These are phyloP conservation scores for Cinnamomum chago DNA, from an alignment of 164 flowering plant genomes.

Conservation along the genomic window DNA sequence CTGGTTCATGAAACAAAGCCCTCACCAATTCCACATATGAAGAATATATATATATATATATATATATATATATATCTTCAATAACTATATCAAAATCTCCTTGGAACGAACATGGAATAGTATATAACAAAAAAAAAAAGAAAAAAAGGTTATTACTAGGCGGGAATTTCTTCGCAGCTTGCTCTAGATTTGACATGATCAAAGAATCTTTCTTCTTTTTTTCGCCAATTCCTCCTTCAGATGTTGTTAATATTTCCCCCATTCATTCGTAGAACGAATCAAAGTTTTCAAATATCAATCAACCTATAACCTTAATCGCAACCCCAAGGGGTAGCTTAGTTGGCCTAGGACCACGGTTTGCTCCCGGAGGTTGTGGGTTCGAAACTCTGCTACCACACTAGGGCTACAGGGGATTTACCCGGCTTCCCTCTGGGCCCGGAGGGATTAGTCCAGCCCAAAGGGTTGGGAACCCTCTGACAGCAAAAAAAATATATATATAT, in stretches of 20 bases:
- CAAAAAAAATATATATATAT: too few relatives aligned
- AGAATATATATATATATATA: too few relatives aligned
- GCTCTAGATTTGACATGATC: neutral
- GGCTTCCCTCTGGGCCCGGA: too few relatives aligned
- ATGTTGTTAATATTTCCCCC: neutral
- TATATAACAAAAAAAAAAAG: too few relatives aligned
- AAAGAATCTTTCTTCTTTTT: neutral
- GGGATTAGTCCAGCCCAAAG: too few relatives aligned
- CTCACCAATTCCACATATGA: too few relatives aligned
- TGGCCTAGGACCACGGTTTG: too few relatives aligned
- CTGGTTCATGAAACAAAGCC: neutral
- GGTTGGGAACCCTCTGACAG: too few relatives aligned
- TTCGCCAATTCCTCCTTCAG: neutral
- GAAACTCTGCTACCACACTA: too few relatives aligned
- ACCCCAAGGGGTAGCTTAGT: too few relatives aligned
- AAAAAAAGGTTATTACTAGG: constrained; percentile 2
- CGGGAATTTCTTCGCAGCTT: constrained; percentile 6
- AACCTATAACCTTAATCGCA: neutral
- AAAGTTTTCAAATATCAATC: constrained; percentile 4
- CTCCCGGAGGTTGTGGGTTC: too few relatives aligned
- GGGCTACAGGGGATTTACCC: too few relatives aligned
- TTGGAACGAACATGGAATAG: neutral
- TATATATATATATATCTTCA: neutral
- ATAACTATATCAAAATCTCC: neutral
- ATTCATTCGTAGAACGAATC: neutral